Evolutionary conservation across 2,329 filamentous ascomycete species (phyloP), one percentile per base, ranked within the genome.

Genomic region (Neofusicoccum kwambonambiense): DNA sequence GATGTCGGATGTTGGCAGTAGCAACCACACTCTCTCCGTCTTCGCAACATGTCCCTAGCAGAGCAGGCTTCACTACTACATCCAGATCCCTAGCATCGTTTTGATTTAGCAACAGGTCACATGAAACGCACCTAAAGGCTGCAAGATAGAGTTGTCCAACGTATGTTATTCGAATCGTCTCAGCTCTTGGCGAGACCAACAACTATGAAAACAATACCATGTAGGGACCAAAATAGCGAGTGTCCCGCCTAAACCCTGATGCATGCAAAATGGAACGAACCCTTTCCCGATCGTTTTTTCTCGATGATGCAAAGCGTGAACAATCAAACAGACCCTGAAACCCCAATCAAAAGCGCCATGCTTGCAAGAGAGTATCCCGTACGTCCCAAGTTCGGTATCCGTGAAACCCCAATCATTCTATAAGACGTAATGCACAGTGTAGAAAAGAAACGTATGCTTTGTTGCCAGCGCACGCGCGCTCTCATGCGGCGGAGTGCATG

Each of bases 401-500:
- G 17, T 52, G 11, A 52, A 51, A 35, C 35, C 19, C 50, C 60
- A 62, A 52, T 54, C 39, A 42, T 62, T 62, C 50, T 62, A 50
- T 54, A 62, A 62, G 39, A 52, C 60, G 19, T 50, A 22, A 54
- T 62, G 15, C 50, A 50, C 45, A 45, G 19, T 15, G 34, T 31
- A 62, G 15, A 27, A 41, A 62, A 50, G 31, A 27, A 17, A 62
- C 15, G 22, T 9, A n/a, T n/a, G 8, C 8, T 54, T 44, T 35
- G 44, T 37, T 22, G n/a, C 17, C 1, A 13, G 22, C 31, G 4
- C 13, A 44, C 52, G 12, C 19, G 52, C 11, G 19, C 6, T 13
- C 17, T 61, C 12, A 64, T 51, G 56, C 52, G 52, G 56, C 52
- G 44, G 19, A 6, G 42, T 66, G 47, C 75, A 78, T 78, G 4